Percentiles rank a stretch among this genome's conserved stretches.
These are phyloP conservation scores for Limonium bicolor DNA, from an alignment of 148 eudicot genomes.

Conservation along the genomic window DNA sequence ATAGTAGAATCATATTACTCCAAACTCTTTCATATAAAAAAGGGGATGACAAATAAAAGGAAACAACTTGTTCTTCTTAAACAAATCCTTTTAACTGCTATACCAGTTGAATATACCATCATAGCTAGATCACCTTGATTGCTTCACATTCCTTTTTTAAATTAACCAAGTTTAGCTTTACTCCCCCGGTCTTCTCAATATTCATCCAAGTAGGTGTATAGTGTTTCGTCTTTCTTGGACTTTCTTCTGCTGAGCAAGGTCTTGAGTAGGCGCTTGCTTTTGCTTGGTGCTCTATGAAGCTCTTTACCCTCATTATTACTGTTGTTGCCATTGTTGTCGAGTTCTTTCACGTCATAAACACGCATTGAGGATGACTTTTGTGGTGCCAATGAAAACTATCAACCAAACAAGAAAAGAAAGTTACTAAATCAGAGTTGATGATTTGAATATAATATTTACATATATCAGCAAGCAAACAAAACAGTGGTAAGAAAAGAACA, in stretches of 20 bases:
- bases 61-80: too few species aligned
- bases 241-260: constrained; percentile 74
- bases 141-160: too few species aligned
- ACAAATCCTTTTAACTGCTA: too few species aligned
- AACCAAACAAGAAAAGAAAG: constrained; percentile 1
- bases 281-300: constrained; percentile 52
- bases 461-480: neutral
- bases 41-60: too few species aligned
- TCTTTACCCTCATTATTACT: constrained; percentile 20
- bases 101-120: too few species aligned
- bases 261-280: constrained; percentile 82
- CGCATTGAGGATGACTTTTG: constrained; percentile 76
- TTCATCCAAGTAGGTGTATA: constrained; percentile 76
- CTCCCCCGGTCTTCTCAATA: constrained; percentile 36
- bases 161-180: too few species aligned
- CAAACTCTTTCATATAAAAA: too few species aligned
- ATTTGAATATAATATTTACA: neutral
- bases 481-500: neutral
- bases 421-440: neutral
- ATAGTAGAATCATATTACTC: too few species aligned
- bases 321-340: too few species aligned
- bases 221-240: constrained; percentile 68
- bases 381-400: constrained; percentile 37
- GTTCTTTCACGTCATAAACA: constrained; percentile 32
- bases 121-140: too few species aligned